These are phyloP conservation scores for Penicillium sp. DNA, from an alignment of 2,329 filamentous ascomycete genomes.

Conservation along the genomic window DNA sequence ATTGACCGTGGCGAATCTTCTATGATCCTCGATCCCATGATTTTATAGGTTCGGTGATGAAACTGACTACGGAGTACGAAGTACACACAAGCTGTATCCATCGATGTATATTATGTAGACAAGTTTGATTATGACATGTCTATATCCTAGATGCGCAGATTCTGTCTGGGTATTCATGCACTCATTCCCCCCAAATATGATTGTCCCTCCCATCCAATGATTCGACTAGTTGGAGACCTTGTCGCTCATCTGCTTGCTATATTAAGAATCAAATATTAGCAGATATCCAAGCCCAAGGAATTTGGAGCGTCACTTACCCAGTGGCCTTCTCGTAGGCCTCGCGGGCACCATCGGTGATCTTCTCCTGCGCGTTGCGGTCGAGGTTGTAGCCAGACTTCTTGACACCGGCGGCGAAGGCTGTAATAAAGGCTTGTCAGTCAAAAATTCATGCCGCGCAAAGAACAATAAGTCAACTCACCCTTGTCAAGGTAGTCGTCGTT, in stretches of 20 bases:
- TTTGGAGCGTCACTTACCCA: background rate
- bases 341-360: constrained; percentile 8
- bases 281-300: background rate
- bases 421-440: background rate
- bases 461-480: background rate
- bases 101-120: background rate
- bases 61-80: background rate
- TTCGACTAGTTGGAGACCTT: constrained; percentile 6
- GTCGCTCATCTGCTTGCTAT: background rate
- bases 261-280: background rate
- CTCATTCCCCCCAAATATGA: background rate
- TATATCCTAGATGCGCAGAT: background rate
- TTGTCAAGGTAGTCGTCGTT: constrained; percentile 9
- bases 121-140: background rate
- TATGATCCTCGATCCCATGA: background rate
- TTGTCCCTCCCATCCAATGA: background rate
- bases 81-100: background rate
- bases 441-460: no score
- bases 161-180: constrained; percentile 4
- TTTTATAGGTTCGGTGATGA: background rate
- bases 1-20: background rate
- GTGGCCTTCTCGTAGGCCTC: constrained; percentile 3
- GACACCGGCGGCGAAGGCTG: constrained; percentile 1
- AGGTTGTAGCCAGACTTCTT: constrained; percentile 6
- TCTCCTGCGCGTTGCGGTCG: constrained; percentile 4